Evolutionary conservation across 768 basidiomycete genomes (phyloP).

Genomic region (Boletus edulis): DNA sequence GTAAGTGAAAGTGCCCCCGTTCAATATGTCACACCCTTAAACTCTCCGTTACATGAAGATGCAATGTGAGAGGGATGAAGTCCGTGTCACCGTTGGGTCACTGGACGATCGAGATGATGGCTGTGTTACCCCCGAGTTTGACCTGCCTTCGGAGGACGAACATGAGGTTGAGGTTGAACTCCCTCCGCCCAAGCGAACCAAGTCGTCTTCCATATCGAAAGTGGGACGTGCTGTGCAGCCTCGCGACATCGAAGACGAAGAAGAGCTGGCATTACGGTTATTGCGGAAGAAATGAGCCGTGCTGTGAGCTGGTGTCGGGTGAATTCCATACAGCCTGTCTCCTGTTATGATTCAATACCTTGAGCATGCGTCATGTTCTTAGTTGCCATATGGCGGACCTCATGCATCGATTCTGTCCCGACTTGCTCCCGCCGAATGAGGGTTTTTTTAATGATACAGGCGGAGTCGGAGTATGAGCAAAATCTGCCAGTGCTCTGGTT

Average conservation of each 20-base stretch:
- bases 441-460: not conserved
- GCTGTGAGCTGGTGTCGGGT: not conserved
- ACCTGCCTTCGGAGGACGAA: conserved; percentile 41
- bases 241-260: conserved; percentile 50
- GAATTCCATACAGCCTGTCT: conserved; percentile 2
- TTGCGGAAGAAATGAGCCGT: conserved; percentile 36
- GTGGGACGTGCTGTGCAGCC: conserved; percentile 22
- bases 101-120: conserved; percentile 59
- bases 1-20: conserved; percentile 15
- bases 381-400: no score
- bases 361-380: no score
- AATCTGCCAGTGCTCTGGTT: conserved; percentile 6
- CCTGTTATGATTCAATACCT: no score
- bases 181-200: conserved; percentile 34
- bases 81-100: conserved; percentile 30
- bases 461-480: conserved; percentile 8
- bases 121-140: conserved; percentile 71
- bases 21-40: not conserved
- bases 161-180: conserved; percentile 30
- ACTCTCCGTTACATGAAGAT: conserved; percentile 2
- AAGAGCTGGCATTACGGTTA: conserved; percentile 63
- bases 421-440: not conserved
- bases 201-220: conserved; percentile 22
- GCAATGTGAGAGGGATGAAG: conserved; percentile 31
- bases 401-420: not conserved